Evolutionary conservation across 192 early-diverging fungal species (phyloP).

Genomic region (Coemansia sp.): DNA sequence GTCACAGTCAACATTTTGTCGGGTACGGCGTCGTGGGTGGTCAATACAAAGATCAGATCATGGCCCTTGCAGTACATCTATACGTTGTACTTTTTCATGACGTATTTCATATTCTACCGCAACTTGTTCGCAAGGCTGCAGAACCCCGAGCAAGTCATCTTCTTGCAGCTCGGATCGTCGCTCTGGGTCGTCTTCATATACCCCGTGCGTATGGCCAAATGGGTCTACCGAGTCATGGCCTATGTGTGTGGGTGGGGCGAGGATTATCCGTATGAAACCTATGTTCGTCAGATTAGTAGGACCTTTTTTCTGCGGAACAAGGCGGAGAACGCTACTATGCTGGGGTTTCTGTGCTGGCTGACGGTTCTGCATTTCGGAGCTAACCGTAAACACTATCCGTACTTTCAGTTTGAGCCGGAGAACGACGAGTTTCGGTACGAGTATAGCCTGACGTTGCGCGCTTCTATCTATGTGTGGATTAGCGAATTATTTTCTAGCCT

Average conservation of each 20-base stretch:
- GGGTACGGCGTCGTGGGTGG: conserved; percentile 66
- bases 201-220: conserved; percentile 68
- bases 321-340: conserved; percentile 77
- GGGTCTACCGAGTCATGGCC: conserved; percentile 55
- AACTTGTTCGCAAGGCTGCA: conserved; percentile 75
- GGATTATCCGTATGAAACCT: conserved; percentile 65
- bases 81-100: conserved; percentile 77
- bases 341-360: conserved; percentile 74
- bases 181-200: conserved; percentile 78
- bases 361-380: conserved; percentile 71
- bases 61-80: conserved; percentile 71
- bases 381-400: conserved; percentile 67
- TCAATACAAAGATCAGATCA: conserved; percentile 62
- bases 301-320: conserved; percentile 72
- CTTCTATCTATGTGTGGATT: conserved; percentile 64
- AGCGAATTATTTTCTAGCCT: conserved; percentile 66
- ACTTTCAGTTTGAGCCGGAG: conserved; percentile 62
- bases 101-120: conserved; percentile 81
- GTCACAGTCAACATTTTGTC: conserved; percentile 70
- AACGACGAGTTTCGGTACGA: conserved; percentile 60
- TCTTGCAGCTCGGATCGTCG: conserved; percentile 68
- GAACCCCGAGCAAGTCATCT: conserved; percentile 65
- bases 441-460: conserved; percentile 61
- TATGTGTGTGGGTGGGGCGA: conserved; percentile 60
- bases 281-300: conserved; percentile 68